Evolutionary conservation across 192 early-diverging fungal species (phyloP).

Genomic region (Backusella psychrophila): DNA sequence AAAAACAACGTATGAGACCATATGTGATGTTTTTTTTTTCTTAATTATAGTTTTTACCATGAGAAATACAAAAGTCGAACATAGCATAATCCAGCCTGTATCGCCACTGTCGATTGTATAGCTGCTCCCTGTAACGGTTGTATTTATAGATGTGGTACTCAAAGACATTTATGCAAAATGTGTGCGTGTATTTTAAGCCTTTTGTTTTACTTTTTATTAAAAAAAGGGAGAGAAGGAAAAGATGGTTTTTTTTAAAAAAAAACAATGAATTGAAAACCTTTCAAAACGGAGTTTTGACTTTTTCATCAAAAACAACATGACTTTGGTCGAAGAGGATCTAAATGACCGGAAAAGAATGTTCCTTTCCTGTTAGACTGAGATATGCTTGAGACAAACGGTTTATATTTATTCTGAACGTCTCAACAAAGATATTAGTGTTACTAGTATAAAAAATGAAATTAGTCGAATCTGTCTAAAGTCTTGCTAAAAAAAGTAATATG

Average conservation of each 20-base stretch:
- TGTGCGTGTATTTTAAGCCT: neutral
- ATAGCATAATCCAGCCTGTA: constrained; percentile 72
- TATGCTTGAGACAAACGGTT: no score
- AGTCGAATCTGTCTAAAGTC: no score
- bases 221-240: neutral
- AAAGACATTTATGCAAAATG: neutral
- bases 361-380: no score
- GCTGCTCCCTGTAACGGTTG: neutral
- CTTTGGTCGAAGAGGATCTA: neutral
- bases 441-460: no score
- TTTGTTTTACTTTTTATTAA: neutral
- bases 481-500: neutral
- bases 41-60: constrained; percentile 36
- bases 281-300: neutral
- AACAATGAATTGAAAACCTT: neutral
- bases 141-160: neutral
- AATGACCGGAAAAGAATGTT: no score
- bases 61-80: constrained; percentile 67
- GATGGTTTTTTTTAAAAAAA: neutral
- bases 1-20: neutral
- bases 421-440: neutral
- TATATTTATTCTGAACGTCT: neutral
- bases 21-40: neutral
- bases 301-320: neutral
- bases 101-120: constrained; percentile 52